Conservation (phyloP, 129 eudicot species). For the Helianthus annuus region HanXRQr2.0-SUNRISE NC_035449.2:58791397-58791896, state of each 20-base stretch:
- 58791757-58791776: slow-evolving; percentile 89
- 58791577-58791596: not conserved
- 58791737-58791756: slow-evolving; percentile 82
- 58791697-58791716: slow-evolving; percentile 70
- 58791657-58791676: slow-evolving; percentile 83
- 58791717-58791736: slow-evolving; percentile 76
- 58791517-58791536: not conserved
- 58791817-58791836: not conserved
- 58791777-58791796: slow-evolving; percentile 40
- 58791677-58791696: slow-evolving; percentile 59
- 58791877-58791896: slow-evolving; percentile 23
- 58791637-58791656: slow-evolving; percentile 24
- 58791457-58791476: too few species aligned
- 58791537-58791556: not conserved
- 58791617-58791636: not conserved
- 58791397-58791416: too few species aligned
- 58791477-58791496: not conserved
- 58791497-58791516: not conserved
- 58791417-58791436: too few species aligned
- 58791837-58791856: too few species aligned
- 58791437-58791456: too few species aligned
- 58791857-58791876: slow-evolving; percentile 1
- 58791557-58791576: not conserved
- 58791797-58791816: slow-evolving; percentile 15
- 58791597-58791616: not conserved